Evolutionary conservation across 2,329 filamentous ascomycete genomes (phyloP).

Genomic region (Tolypocladium inflatum): DNA sequence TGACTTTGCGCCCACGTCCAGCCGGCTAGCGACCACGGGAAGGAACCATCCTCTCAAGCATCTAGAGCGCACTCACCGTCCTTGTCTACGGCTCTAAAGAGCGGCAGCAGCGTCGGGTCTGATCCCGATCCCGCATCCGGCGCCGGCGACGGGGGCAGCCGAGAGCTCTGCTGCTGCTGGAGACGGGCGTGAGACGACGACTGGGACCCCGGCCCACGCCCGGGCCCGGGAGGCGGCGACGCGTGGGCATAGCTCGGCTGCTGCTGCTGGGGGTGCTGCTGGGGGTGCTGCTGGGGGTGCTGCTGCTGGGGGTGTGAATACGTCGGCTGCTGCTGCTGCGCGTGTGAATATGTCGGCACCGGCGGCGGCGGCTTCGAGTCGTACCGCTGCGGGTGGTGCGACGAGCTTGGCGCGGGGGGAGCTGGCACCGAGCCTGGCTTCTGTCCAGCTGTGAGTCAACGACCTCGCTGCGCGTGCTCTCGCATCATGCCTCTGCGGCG

Average conservation of each 20-base stretch:
- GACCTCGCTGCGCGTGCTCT: not conserved
- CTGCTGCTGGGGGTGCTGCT: not conserved
- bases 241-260: constrained; percentile 34
- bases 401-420: constrained; percentile 5
- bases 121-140: constrained; percentile 39
- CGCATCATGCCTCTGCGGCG: not conserved
- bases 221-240: constrained; percentile 37
- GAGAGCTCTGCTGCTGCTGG: constrained; percentile 27
- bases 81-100: constrained; percentile 89
- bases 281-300: constrained; percentile 16
- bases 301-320: not conserved
- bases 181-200: not conserved
- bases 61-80: constrained; percentile 43
- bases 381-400: constrained; percentile 26
- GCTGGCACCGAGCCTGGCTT: constrained; percentile 22
- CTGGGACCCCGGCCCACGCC: not conserved
- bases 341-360: constrained; percentile 5
- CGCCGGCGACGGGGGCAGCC: constrained; percentile 57
- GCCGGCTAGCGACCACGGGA: not conserved
- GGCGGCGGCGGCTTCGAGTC: constrained; percentile 36
- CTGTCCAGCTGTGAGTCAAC: constrained; percentile 12
- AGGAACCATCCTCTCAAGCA: not conserved
- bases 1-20: no score
- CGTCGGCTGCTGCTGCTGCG: constrained; percentile 12
- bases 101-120: constrained; percentile 67